Conservation (phyloP, 1,139 yeast species). For the Diutina neorugosa region DNA sequence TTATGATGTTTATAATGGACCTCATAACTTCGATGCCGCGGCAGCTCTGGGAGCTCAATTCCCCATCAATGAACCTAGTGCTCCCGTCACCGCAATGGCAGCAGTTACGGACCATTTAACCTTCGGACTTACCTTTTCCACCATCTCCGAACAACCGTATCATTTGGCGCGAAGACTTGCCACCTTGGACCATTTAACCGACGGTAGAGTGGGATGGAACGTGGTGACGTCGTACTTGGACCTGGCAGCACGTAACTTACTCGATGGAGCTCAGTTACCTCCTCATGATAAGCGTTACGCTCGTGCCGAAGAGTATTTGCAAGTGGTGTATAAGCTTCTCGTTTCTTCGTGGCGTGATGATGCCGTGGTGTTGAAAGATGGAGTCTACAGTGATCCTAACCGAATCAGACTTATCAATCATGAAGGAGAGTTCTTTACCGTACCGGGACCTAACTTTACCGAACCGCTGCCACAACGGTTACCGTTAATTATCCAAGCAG, state of each 20-base stretch:
- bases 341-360: constrained; percentile 36
- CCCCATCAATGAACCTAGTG: constrained; percentile 31
- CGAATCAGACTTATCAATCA: constrained; percentile 28
- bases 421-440: constrained; percentile 27
- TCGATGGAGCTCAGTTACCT: constrained; percentile 23
- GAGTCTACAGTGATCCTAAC: constrained; percentile 27
- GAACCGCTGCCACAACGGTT: constrained; percentile 35
- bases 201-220: constrained; percentile 36
- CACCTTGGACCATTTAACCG: constrained; percentile 29
- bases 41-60: constrained; percentile 31
- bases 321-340: constrained; percentile 27
- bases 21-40: constrained; percentile 22
- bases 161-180: constrained; percentile 32
- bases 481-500: constrained; percentile 36
- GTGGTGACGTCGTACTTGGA: constrained; percentile 29
- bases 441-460: constrained; percentile 32
- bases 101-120: constrained; percentile 26
- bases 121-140: constrained; percentile 31
- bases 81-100: constrained; percentile 29
- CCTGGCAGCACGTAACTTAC: constrained; percentile 26
- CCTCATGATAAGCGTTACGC: constrained; percentile 28
- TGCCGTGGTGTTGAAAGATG: constrained; percentile 22
- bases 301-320: constrained; percentile 29
- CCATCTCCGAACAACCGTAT: constrained; percentile 33
- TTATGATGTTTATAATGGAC: constrained; percentile 31